Evolutionary conservation across 306 rosid species (phyloP), one percentile per base, ranked within the genome.

Genomic region (Malus sylvestris): DNA sequence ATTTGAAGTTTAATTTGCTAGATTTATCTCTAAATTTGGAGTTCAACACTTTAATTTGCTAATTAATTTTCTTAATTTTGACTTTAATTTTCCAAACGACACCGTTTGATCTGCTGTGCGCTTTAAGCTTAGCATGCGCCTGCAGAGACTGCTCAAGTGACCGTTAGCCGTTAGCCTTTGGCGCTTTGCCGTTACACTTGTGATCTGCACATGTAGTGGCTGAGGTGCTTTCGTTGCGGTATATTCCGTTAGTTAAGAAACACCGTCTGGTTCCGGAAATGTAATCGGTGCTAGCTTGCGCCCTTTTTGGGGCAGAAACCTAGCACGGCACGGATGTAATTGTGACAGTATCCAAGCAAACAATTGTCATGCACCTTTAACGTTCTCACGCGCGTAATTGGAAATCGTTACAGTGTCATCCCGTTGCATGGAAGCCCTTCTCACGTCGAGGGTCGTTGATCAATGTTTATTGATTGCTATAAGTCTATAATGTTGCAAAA

Each of bases 151-250:
- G 57, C 58, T 16, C 15, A 67, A 66, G 63, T 23, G 63, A 30
- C 72, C 44, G 67, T 74, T 71, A 11, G 27, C 13, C 61, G 19
- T 46, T 5, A 51, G 3, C 6, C 59, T 32, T 13, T 14, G 74
- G 69, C 68, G 69, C 73, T 69, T 51, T 35, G 69, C 76, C 40
- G 75, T 51, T 68, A 27, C 71, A 60, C 19, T 30, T 29, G 25
- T 38, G 80, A 46, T 27, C 81, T 49, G 25, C 84, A 18, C 29
- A n/a, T 35, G 10, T 18, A 19, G 14, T 30, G 68, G 68, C 57
- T 19, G 40, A 8, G 6, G 57, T 59, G 67, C 67, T 40, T 30
- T 25, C 10, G 69, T 25, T 13, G 59, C 29, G 19, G 70, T 27
- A 61, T 61, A 23, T 74, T 62, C 78, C 76, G 42, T 59, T 40